A percentile compares a stretch with the other conserved stretches of the same genome.
Conservation (phyloP, 192 early-diverging fungal genomes). For the Podila horticola region DNA sequence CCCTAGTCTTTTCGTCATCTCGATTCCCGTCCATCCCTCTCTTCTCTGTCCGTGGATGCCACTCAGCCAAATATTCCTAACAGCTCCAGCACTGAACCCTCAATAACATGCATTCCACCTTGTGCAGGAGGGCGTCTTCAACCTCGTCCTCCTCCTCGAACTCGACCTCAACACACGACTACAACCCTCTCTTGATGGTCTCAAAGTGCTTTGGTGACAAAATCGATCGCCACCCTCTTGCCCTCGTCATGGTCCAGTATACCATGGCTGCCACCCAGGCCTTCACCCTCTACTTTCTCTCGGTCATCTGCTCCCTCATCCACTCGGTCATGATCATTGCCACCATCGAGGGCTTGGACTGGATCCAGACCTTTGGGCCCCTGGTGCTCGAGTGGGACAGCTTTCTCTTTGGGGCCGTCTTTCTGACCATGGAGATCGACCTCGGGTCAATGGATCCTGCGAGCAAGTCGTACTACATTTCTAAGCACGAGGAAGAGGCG, state of each 20-base stretch:
- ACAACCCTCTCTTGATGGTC: not conserved
- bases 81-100: too few relatives aligned
- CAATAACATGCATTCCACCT: too few relatives aligned
- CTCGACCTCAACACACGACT: too few relatives aligned
- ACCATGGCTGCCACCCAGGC: slow-evolving; percentile 18
- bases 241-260: slow-evolving; percentile 10
- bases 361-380: slow-evolving; percentile 19
- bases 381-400: slow-evolving; percentile 26
- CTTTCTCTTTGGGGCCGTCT: slow-evolving; percentile 30
- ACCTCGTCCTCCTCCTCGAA: too few relatives aligned
- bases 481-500: not conserved
- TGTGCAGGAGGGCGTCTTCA: too few relatives aligned
- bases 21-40: too few relatives aligned
- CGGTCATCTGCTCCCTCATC: slow-evolving; percentile 6
- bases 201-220: not conserved
- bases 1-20: too few relatives aligned
- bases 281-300: slow-evolving; percentile 10
- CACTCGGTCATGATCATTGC: slow-evolving; percentile 20
- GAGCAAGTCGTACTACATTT: not conserved
- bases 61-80: too few relatives aligned
- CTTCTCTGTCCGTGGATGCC: too few relatives aligned
- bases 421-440: slow-evolving; percentile 25
- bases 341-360: slow-evolving; percentile 12
- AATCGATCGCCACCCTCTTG: slow-evolving; percentile 10
- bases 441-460: slow-evolving; percentile 15